phyloP scores from a whole-genome alignment of 2,329 filamentous ascomycete species.

The Ascosphaera apis region DNA sequence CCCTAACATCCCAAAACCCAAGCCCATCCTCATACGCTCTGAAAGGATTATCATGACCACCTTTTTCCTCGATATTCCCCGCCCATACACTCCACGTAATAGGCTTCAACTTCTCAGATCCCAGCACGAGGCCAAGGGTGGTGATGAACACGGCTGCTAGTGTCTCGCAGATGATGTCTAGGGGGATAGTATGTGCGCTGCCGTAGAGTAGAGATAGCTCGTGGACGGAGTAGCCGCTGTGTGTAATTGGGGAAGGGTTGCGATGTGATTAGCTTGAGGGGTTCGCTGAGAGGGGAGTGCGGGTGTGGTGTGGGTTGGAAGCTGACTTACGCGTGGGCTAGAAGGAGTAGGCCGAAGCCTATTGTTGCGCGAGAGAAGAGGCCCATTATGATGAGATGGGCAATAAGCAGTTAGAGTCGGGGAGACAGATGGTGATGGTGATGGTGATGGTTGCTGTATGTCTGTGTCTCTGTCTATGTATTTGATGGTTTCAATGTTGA shows the following conservation, averaged over 20 bases:
- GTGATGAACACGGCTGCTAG: slow-evolving; percentile 57
- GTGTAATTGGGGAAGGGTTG: slow-evolving; percentile 3
- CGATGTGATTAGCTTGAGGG: slow-evolving; percentile 1
- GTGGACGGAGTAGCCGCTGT: slow-evolving; percentile 84
- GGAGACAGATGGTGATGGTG: too few relatives aligned
- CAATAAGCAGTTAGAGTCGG: too few relatives aligned
- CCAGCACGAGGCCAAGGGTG: slow-evolving; percentile 60
- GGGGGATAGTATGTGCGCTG: slow-evolving; percentile 38
- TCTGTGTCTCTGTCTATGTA: too few relatives aligned
- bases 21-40: slow-evolving; percentile 52
- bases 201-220: slow-evolving; percentile 63
- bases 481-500: too few relatives aligned
- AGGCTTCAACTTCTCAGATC: slow-evolving; percentile 56
- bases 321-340: slow-evolving; percentile 59
- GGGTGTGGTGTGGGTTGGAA: background rate
- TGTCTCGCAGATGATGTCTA: slow-evolving; percentile 76
- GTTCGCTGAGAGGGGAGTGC: slow-evolving; percentile 3
- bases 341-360: slow-evolving; percentile 49
- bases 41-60: slow-evolving; percentile 56
- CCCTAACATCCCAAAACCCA: slow-evolving; percentile 73
- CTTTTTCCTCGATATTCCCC: slow-evolving; percentile 45
- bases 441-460: too few relatives aligned
- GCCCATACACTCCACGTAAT: slow-evolving; percentile 68
- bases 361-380: slow-evolving; percentile 50
- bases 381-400: too few relatives aligned